These are phyloP conservation scores for Ustulina deusta DNA, from an alignment of 2,329 filamentous ascomycete genomes.

Conservation along the genomic window DNA sequence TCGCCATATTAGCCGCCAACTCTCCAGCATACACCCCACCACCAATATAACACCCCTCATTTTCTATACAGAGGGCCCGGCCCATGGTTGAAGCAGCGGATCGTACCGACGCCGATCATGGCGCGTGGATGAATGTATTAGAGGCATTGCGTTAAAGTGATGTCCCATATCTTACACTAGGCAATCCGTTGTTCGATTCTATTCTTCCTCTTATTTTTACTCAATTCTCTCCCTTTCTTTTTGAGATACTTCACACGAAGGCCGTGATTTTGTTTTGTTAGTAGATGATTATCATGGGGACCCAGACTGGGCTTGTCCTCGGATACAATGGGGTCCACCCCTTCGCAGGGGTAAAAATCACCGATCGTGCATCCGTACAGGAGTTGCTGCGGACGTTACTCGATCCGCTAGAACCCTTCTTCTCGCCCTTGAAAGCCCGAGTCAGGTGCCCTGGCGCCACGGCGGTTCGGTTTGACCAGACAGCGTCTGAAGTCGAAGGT, in stretches of 20 bases:
- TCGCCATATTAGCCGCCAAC: constrained; percentile 51
- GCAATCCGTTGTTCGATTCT: neutral
- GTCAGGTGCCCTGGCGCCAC: constrained; percentile 76
- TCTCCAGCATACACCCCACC: constrained; percentile 41
- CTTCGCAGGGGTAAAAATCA: constrained; percentile 64
- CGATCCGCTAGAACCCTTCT: constrained; percentile 77
- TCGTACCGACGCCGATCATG: constrained; percentile 25
- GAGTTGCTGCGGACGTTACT: constrained; percentile 72
- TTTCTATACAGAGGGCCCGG: constrained; percentile 23
- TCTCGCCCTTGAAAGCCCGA: constrained; percentile 74
- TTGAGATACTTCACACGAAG: neutral
- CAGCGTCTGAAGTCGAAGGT: constrained; percentile 81
- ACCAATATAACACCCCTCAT: constrained; percentile 46
- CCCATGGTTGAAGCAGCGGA: constrained; percentile 13
- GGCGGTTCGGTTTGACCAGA: constrained; percentile 81
- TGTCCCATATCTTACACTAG: constrained; percentile 15
- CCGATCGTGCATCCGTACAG: constrained; percentile 68
- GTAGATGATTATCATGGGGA: constrained; percentile 42
- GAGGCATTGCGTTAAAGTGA: constrained; percentile 1
- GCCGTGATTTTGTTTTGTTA: neutral
- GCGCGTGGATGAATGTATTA: constrained; percentile 23
- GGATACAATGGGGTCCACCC: constrained; percentile 67
- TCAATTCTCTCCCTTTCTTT: neutral
- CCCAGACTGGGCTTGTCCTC: constrained; percentile 56
- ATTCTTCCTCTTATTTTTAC: constrained; percentile 3